Evolutionary conservation across 179 eudicot genomes (phyloP).

Genomic region (Heliamphora pulchella): DNA sequence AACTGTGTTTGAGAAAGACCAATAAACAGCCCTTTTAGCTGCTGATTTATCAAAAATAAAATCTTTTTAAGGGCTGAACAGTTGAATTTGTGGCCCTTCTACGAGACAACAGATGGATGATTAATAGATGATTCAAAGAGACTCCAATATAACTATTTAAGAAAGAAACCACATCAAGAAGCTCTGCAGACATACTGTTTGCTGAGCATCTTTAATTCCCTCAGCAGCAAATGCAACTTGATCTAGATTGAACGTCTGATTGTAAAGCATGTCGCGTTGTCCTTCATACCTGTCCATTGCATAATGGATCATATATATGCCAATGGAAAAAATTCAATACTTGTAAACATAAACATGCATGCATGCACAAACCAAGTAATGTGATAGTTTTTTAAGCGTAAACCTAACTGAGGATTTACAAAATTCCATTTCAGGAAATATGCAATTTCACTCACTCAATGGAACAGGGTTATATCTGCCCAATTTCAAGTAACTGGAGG

Average conservation of each 20-base stretch:
- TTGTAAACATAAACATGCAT: neutral
- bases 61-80: neutral
- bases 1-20: neutral
- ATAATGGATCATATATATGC: neutral
- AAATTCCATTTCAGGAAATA: neutral
- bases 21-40: neutral
- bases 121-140: neutral
- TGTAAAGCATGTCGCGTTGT: slow-evolving; percentile 96
- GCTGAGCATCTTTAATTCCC: slow-evolving; percentile 97
- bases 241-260: slow-evolving; percentile 89
- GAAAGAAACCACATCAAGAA: slow-evolving; percentile 11
- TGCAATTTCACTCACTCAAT: neutral
- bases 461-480: neutral
- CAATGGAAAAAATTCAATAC: neutral
- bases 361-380: neutral
- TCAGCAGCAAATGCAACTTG: slow-evolving; percentile 96
- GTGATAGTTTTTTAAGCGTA: neutral
- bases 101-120: neutral
- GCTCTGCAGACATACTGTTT: slow-evolving; percentile 62
- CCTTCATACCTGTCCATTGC: slow-evolving; percentile 77
- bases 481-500: neutral
- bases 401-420: neutral
- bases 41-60: too few relatives aligned
- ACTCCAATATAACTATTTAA: slow-evolving; percentile 1
- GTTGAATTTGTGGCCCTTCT: neutral